Percentiles rank a stretch among this genome's conserved stretches.
phyloP scores from a whole-genome alignment of 371 early-diverging fungal genomes.

The Mucor sp. region DNA sequence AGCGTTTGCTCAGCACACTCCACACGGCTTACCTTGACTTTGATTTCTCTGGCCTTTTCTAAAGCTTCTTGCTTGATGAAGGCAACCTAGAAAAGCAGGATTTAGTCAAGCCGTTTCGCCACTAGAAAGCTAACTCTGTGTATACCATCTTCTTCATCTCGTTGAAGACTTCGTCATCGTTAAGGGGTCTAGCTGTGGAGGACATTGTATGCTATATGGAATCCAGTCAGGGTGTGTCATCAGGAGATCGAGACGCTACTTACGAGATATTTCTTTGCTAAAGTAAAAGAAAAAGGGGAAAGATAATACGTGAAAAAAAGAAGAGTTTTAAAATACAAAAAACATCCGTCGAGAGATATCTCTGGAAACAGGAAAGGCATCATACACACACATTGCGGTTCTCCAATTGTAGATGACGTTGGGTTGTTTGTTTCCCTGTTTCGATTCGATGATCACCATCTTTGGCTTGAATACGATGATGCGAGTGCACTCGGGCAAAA shows the following conservation, averaged over 20 bases:
- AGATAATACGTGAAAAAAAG: neutral
- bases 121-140: neutral
- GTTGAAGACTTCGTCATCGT: slow-evolving; percentile 89
- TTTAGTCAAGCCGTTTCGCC: neutral
- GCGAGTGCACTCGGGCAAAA: too few relatives aligned
- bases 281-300: neutral
- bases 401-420: neutral
- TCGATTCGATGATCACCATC: neutral
- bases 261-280: neutral
- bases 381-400: neutral
- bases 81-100: slow-evolving; percentile 58
- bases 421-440: neutral
- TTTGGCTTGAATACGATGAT: neutral
- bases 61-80: slow-evolving; percentile 98
- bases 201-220: slow-evolving; percentile 28
- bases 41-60: slow-evolving; percentile 97
- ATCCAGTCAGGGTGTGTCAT: neutral
- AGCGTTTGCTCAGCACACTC: neutral
- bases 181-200: slow-evolving; percentile 66
- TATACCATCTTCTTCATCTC: slow-evolving; percentile 90
- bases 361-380: neutral
- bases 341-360: neutral
- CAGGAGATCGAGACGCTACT: neutral
- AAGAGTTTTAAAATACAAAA: neutral
- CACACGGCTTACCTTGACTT: slow-evolving; percentile 79